Base-by-base conservation (phyloP, 148 eudicot genomes). In the Polygonum aviculare region DNA sequence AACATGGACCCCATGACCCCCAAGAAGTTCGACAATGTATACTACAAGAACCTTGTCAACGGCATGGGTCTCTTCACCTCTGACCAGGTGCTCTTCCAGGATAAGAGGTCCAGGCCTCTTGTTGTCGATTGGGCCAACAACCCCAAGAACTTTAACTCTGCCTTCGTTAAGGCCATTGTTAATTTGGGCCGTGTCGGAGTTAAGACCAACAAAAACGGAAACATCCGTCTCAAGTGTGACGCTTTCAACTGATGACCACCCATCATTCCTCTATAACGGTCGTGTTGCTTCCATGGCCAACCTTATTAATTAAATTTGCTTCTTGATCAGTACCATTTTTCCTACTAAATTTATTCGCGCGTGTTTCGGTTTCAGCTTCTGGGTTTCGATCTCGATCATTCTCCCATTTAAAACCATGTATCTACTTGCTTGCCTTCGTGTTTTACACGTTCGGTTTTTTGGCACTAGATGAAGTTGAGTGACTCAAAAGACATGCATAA, bases 131-230 rank as follows among this genome's bases (percentile, higher is more conserved):
- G 87, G 90, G 90, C 93, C 41, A 49, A 35, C 8, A 82, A 79
- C 75, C 8, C 81, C 1, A 7, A 48, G 1, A 81, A 77, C 22
- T 87, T 85, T 69, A 65, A 89, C 16, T 50, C 36, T 3, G 88
- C 90, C 69, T 85, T 85, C 18, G 54, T 80, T 26, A 44, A 55
- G 55, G 88, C 90, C 47, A 83, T 89, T 33, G 85, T 83, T 22
- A 83, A 87, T 49, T 72, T 89, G 77, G 93, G 93, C 12, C 81
- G 87, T 65, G 87, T 89, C 41, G 88, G 90, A 40, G 93, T 89
- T 74, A 85, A 83, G 81, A 83, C 86, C 22, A 77, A 82, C 15
- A 77, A 60, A 26, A 77, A 72, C 14, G 93, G 93, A 5, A 85
- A 87, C 72, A 87, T 89, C 39, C 87, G 93, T 16, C 71, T 35